Evolutionary conservation across 2,329 filamentous ascomycete species (phyloP), one percentile per base, ranked within the genome.

Genomic region (Onygena corvina): DNA sequence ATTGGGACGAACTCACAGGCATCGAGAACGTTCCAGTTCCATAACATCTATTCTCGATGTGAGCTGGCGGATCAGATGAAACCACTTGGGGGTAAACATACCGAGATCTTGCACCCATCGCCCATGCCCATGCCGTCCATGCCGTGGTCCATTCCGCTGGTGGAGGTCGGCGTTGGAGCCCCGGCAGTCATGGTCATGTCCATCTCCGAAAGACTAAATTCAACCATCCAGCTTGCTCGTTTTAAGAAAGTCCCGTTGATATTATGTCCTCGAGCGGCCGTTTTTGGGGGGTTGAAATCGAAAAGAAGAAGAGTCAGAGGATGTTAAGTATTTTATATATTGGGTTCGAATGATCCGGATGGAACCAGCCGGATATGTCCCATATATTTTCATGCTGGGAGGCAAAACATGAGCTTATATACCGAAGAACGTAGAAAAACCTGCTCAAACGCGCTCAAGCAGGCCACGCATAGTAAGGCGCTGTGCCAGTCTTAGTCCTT

Each of bases 11-110:
- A 42, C 55, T 34, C 58, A 63, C 71, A 86, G 16, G 80, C 67
- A 61, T 84, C 79, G 61, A 84, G 70, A 2, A 80, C 83, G 63
- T 84, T 73, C 81, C 82, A 86, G 64, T 87, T 88, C 82, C 83
- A 86, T 34, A 86, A 70, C 84, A 87, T 88, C 81, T 85, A 27
- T 8, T 34, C 23, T 46, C 21, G 29, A 50, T 35, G 29, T 47
- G 27, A 47, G 46, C 20, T 20, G 25, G 11, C 34, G 25, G 7
- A 35, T 49, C 35, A 54, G 42, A 34, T n/a, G 27, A 35, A 16
- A 33, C 33, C 12, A 31, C 23, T 4, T 20, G 20, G 7, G 29
- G 30, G 36, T 46, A n/a, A 33, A 25, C 61, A 29, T 51, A 64
- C 61, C n/a, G 60, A 61, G 35, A 64, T 61, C 52, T 64, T 62